phyloP scores from a whole-genome alignment of 805 yeast genomes.

The Yamadazyma tumulicola region DNA sequence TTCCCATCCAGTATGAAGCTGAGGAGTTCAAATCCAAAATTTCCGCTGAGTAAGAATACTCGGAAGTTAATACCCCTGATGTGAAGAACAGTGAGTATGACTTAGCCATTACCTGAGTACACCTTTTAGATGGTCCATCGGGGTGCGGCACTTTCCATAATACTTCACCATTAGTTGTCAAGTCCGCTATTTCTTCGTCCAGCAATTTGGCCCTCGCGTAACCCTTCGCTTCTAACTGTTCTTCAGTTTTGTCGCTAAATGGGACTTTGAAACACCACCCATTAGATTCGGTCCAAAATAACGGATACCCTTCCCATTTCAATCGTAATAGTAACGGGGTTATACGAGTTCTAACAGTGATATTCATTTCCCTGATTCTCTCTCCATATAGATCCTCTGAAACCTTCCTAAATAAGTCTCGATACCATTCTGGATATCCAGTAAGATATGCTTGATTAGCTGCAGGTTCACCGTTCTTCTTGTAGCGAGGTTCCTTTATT shows the following conservation, averaged over 20 bases:
- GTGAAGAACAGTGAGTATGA: slow-evolving; percentile 70
- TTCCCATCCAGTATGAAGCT: slow-evolving; percentile 91
- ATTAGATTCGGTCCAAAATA: slow-evolving; percentile 68
- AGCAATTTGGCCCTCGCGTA: slow-evolving; percentile 30
- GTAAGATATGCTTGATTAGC: slow-evolving; percentile 75
- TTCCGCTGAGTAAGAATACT: slow-evolving; percentile 66
- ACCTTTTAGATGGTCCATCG: slow-evolving; percentile 70
- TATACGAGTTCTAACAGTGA: slow-evolving; percentile 70
- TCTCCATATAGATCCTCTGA: slow-evolving; percentile 23
- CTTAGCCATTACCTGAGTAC: slow-evolving; percentile 77
- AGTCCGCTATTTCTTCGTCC: slow-evolving; percentile 26
- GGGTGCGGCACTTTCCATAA: slow-evolving; percentile 84
- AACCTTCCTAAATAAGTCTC: slow-evolving; percentile 45
- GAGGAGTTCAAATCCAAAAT: slow-evolving; percentile 75
- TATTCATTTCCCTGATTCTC: slow-evolving; percentile 40
- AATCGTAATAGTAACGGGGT: slow-evolving; percentile 74
- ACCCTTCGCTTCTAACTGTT: slow-evolving; percentile 33
- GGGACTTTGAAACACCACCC: slow-evolving; percentile 91
- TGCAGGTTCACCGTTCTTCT: slow-evolving; percentile 64
- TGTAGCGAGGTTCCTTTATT: slow-evolving; percentile 52
- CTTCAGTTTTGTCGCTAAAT: slow-evolving; percentile 24
- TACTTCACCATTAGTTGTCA: slow-evolving; percentile 24
- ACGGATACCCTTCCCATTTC: slow-evolving; percentile 82
- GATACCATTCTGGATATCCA: slow-evolving; percentile 94
- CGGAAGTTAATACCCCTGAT: slow-evolving; percentile 66